Evolutionary conservation across 202 grass and related monocot species (phyloP).

Genomic region (Setaria italica): DNA sequence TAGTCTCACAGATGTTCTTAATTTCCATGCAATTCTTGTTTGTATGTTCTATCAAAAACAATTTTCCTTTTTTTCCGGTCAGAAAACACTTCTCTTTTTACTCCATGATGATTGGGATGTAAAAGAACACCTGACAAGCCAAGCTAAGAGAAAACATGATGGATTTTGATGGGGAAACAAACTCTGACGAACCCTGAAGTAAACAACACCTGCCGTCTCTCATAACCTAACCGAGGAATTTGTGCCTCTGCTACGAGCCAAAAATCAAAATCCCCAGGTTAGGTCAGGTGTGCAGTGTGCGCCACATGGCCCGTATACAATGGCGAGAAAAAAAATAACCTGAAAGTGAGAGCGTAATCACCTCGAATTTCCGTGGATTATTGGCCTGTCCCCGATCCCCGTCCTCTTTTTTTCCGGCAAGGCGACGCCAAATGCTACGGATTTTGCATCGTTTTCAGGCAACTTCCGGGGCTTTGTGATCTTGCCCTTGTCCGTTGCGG

Average conservation of each 20-base stretch:
- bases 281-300: constrained; percentile 29
- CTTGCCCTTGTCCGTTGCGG: constrained; percentile 42
- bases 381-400: neutral
- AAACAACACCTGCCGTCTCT: neutral
- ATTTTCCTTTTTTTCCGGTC: neutral
- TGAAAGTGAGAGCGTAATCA: constrained; percentile 44
- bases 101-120: neutral
- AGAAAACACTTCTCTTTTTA: neutral
- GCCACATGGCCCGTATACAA: neutral
- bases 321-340: neutral
- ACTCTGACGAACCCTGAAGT: neutral
- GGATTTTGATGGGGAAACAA: constrained; percentile 1
- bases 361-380: constrained; percentile 26
- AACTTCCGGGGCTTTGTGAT: neutral
- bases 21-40: neutral
- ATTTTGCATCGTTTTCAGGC: constrained; percentile 32
- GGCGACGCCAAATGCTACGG: constrained; percentile 21
- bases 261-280: neutral
- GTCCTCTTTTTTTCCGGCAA: constrained; percentile 3
- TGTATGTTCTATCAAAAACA: neutral
- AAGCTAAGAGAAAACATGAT: neutral
- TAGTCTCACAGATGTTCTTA: neutral
- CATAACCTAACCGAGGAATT: neutral
- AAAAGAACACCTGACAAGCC: neutral
- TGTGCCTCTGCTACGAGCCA: neutral